Conservation (phyloP, 2,329 filamentous ascomycete species). For the Stachybotrys chartarum region DNA sequence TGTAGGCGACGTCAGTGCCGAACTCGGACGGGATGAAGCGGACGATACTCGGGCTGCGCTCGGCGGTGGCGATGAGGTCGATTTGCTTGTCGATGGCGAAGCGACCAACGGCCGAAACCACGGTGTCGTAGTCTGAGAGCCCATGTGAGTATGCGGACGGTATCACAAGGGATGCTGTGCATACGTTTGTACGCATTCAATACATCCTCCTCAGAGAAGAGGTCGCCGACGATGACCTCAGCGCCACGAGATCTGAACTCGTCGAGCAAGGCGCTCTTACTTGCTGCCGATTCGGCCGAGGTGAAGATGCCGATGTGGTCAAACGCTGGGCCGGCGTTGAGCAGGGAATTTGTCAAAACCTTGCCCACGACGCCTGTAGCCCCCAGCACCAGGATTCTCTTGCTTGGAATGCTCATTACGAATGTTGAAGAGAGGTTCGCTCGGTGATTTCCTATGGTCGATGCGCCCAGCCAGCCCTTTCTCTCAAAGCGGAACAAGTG, state of each 20-base stretch:
- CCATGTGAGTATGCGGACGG: too few species aligned
- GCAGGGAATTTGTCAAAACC: conserved; percentile 30
- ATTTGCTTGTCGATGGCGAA: conserved; percentile 55
- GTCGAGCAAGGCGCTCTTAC: conserved; percentile 12
- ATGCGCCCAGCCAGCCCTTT: too few species aligned
- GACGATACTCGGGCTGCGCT: conserved; percentile 42
- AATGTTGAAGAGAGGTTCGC: too few species aligned
- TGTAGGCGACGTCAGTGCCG: conserved; percentile 58
- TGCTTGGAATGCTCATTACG: too few species aligned
- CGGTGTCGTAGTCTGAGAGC: too few species aligned
- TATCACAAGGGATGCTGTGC: too few species aligned
- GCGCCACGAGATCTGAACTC: conserved; percentile 12
- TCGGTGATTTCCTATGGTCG: too few species aligned
- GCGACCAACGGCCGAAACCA: conserved; percentile 59
- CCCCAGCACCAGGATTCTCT: conserved; percentile 23
- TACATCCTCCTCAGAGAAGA: conserved; percentile 35
- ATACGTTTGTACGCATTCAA: conserved; percentile 52
- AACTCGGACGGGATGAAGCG: conserved; percentile 65
- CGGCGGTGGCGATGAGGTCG: conserved; percentile 53
- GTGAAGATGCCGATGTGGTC: conserved; percentile 27
- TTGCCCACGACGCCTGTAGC: conserved; percentile 34
- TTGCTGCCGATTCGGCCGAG: conserved; percentile 7
- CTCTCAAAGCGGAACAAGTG: too few species aligned
- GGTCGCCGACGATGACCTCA: conserved; percentile 18
- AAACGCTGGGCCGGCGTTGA: conserved; percentile 25